Base-by-base conservation (phyloP, 805 yeast species). In the Zygosaccharomyces bisporus region DNA sequence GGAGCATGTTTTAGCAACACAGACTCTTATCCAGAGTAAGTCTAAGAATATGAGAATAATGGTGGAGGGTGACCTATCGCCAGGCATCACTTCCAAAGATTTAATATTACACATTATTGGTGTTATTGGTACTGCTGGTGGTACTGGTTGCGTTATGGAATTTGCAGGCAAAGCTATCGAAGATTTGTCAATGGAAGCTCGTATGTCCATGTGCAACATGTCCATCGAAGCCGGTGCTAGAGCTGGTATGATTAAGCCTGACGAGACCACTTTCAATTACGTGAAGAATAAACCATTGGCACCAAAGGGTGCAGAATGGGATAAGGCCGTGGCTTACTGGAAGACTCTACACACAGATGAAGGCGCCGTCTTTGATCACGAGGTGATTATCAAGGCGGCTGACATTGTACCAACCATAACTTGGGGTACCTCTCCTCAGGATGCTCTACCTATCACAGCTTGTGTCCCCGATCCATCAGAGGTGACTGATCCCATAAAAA, bases 401-500 rank as follows among this genome's bases (percentile, higher is more conserved):
- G 98, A 91, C 58, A 82, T 93, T 49, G 80, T 86, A 41, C 99
- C 99, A 55, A 93, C 99, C 18, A 88, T 93, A 50, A 93, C 99
- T 19, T 93, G 99, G 99, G 99, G 99, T 74, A 93, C 93, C 56
- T 91, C 98, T 58, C 99, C 99, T 24, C 98, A 93, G 71, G 99
- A 93, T 64, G 98, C 98, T 37, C 74, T 93, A 52, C 97, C 99
- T 49, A 90, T 93, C 58, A 83, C 95, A 12, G 95, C 86, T 29
- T 60, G 70, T 14, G 95, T 89, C 36, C 99, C 99, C 41, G 95
- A 93, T 64, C 99, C 99, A 50, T 64, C 80, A n/a, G 70, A 70
- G 44, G 76, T 79, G 20, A 66, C 73, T 25, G 93, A 86, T 63
- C 86, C 91, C 51, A 80, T 81, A 64, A 79, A 79, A 66, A 81